Conservation (phyloP, 2,329 filamentous ascomycete genomes). For the Cladobotryum protrusum region DNA sequence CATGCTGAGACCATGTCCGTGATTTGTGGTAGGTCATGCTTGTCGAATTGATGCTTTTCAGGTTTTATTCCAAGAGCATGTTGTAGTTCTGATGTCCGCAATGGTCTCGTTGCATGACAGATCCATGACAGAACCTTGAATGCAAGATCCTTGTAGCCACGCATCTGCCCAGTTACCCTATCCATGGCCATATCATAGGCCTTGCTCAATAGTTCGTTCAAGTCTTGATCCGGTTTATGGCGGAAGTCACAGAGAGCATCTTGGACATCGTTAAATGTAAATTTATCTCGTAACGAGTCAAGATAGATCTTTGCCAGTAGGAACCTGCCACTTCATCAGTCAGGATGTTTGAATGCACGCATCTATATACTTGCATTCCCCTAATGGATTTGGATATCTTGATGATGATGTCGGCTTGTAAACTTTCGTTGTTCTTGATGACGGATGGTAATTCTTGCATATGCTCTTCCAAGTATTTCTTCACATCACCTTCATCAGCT, state of each 20-base stretch:
- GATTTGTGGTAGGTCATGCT: slow-evolving; percentile 27
- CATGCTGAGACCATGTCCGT: slow-evolving; percentile 30
- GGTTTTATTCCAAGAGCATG: slow-evolving; percentile 34
- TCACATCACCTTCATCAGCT: background rate
- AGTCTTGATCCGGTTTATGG: background rate
- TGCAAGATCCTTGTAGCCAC: slow-evolving; percentile 27
- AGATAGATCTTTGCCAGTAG: background rate
- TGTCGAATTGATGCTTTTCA: slow-evolving; percentile 21
- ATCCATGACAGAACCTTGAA: slow-evolving; percentile 34
- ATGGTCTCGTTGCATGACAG: slow-evolving; percentile 24
- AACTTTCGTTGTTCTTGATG: background rate
- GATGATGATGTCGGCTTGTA: background rate
- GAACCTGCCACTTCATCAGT: background rate
- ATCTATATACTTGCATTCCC: background rate
- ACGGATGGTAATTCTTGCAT: background rate
- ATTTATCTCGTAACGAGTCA: background rate
- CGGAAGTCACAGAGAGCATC: too few relatives aligned
- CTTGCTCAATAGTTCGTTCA: background rate
- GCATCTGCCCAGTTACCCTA: slow-evolving; percentile 31
- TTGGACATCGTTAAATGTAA: too few relatives aligned
- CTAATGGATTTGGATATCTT: background rate
- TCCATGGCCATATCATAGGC: slow-evolving; percentile 18
- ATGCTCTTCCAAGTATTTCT: background rate
- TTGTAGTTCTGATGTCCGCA: slow-evolving; percentile 30
- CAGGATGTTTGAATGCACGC: too few relatives aligned